Percentiles rank a stretch among this genome's conserved stretches.
These are phyloP conservation scores for Backusella mclennaniae DNA, from an alignment of 192 early-diverging fungal genomes.

Conservation along the genomic window DNA sequence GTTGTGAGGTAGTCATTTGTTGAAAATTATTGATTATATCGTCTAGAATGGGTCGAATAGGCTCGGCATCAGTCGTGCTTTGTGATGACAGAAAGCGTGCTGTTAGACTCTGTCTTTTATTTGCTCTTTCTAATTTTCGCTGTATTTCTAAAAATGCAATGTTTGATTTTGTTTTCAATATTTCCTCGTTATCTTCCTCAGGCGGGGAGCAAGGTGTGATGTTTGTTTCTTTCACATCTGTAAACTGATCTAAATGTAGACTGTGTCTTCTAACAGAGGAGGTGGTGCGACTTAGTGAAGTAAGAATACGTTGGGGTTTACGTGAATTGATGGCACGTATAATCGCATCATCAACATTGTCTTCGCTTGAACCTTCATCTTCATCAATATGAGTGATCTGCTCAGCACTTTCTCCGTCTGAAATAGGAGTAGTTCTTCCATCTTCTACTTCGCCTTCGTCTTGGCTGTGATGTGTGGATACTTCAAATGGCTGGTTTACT, in stretches of 20 bases:
- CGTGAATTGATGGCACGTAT: slow-evolving; percentile 7
- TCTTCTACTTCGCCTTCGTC: slow-evolving; percentile 11
- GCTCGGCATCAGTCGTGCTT: neutral
- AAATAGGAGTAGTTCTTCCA: neutral
- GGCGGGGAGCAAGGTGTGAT: neutral
- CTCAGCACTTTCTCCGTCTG: neutral
- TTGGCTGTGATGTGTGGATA: neutral
- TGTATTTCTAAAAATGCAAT: slow-evolving; percentile 11
- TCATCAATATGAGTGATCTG: slow-evolving; percentile 5
- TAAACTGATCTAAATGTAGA: neutral
- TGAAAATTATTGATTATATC: neutral
- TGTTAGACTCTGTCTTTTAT: slow-evolving; percentile 25
- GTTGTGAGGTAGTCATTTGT: neutral
- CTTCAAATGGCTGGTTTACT: slow-evolving; percentile 10
- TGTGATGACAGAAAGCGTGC: slow-evolving; percentile 18
- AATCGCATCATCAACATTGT: slow-evolving; percentile 24
- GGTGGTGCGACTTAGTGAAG: slow-evolving; percentile 14
- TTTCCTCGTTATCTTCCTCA: neutral
- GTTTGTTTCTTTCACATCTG: neutral
- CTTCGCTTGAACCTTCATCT: slow-evolving; percentile 23
- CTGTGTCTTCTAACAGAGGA: neutral
- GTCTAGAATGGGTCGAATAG: neutral
- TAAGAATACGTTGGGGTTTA: slow-evolving; percentile 12
- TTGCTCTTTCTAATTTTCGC: slow-evolving; percentile 8
- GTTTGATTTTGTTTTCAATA: neutral